Evolutionary conservation across 768 basidiomycete genomes (phyloP), one percentile per base, ranked within the genome.

Genomic region (Leccinum truebloodii): DNA sequence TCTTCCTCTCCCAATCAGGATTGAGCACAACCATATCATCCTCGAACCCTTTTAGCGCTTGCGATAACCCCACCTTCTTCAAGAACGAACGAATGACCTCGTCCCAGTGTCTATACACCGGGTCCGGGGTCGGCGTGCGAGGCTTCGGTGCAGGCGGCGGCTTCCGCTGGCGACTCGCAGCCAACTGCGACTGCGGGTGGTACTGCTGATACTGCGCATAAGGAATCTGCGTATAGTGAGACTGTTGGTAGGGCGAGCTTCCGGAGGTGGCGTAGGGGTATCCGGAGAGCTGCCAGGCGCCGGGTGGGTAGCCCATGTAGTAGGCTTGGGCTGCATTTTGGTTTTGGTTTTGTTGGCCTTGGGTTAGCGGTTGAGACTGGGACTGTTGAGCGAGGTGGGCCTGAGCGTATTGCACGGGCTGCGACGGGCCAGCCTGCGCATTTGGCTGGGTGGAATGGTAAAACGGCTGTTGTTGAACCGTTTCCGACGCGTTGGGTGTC

Each of bases 1-100:
- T 78, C 59, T 78, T 76, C 39, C 77, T 77, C 71, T 91, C 90
- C 81, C 85, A 89, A 1, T 83, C 82, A 0, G 79, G 69, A 61
- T 85, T 91, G 75, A 91, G 71, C n/a, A 89, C 80, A 5, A 91
- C 68, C 76, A 91, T 81, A 66, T 92, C 90, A n/a, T 79, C 73
- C 64, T 89, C 85, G 52, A 92, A 84, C 0, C 87, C 90, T 39
- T 76, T 78, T 49, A 85, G 65, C 0, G 88, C 79, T 66, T 90
- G 86, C 1, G 73, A 78, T 22, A 91, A 70, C 4, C 86, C 84
- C 18, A 85, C 77, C 49, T 80, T 76, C 14, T 72, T 68, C 61
- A 91, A 68, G 59, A 91, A 91, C 8, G 75, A 66, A 54, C 76
- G 78, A 30, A 90, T 63, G 12, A 80, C 79, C 24, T 78, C 73